Base-by-base conservation (phyloP, 2,329 filamentous ascomycete species). In the Metarhizium robertsii region DNA sequence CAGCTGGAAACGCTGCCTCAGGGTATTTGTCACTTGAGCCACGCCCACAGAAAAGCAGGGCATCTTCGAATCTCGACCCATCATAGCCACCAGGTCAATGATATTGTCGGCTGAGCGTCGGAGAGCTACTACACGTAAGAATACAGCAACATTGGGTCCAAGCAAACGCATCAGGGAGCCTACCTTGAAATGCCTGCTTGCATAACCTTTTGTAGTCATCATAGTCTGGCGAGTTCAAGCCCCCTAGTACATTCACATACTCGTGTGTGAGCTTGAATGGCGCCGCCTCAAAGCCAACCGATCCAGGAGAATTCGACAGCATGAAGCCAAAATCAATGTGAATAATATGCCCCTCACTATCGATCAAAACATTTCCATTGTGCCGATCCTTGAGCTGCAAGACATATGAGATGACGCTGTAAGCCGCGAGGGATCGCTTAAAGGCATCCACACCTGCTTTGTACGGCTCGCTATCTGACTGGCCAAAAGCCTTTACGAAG, bases 291-390 rank as follows among this genome's bases (percentile, higher is more conserved):
- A 94, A 94, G 2, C 88, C 88, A 66, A 94, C 88, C 8, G 85
- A 87, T 0, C 89, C 89, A 0, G 89, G 89, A 1, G 88, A 91
- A 69, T 94, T 94, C 50, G 87, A 92, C 38, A 94, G 76, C 87
- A 94, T 92, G 68, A 94, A 94, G 55, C 89, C 89, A 69, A 94
- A 94, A 70, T 94, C 89, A 58, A 94, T 94, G 67, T 94, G 89
- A 58, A 94, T 85, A 55, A 92, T 91, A 66, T 94, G 89, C 10
- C 89, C 89, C 68, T 90, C 86, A 64, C 88, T 90, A 69, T 92
- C 89, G 64, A 94, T 87, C 57, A 94, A 79, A 14, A 94, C 87
- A 65, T 94, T 94, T 54, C 89, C 89, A 66, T 94, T 94, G 68
- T 94, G 89, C 13, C 89, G 80, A 65, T 94, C 89, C 68, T 94